These are phyloP conservation scores for Diplodia intermedia DNA, from an alignment of 2,329 filamentous ascomycete genomes.

Conservation along the genomic window DNA sequence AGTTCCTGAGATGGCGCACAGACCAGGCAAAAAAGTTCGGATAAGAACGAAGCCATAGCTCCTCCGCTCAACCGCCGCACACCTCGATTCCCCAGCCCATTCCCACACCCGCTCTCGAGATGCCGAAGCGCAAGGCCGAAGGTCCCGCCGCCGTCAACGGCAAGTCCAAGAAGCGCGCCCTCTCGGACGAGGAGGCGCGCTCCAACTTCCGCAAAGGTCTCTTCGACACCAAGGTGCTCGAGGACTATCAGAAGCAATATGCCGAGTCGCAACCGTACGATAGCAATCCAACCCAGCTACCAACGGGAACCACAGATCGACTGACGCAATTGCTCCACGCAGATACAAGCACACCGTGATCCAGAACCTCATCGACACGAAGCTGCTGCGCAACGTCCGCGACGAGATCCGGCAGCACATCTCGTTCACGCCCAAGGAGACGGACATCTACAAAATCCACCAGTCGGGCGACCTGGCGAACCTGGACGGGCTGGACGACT, in stretches of 20 bases:
- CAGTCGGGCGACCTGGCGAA: slow-evolving; percentile 98
- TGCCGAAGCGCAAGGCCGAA: slow-evolving; percentile 55
- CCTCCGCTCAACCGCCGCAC: slow-evolving; percentile 10
- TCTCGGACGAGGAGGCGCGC: slow-evolving; percentile 50
- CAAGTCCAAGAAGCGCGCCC: slow-evolving; percentile 52
- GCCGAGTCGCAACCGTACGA: slow-evolving; percentile 50
- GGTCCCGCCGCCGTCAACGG: slow-evolving; percentile 42
- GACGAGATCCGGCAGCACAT: slow-evolving; percentile 88
- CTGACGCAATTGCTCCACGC: slow-evolving; percentile 6
- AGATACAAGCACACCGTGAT: slow-evolving; percentile 95
- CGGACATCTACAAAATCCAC: slow-evolving; percentile 99
- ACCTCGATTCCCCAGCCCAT: not conserved
- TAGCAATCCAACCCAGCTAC: not conserved
- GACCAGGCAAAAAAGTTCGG: slow-evolving; percentile 30
- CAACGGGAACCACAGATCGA: not conserved
- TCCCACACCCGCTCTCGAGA: slow-evolving; percentile 1
- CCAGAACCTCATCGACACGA: slow-evolving; percentile 76
- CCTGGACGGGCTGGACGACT: slow-evolving; percentile 89
- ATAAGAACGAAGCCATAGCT: slow-evolving; percentile 28
- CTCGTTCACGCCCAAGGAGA: slow-evolving; percentile 97
- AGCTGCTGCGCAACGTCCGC: slow-evolving; percentile 84
- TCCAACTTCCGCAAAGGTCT: slow-evolving; percentile 49
- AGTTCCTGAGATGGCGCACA: slow-evolving; percentile 20
- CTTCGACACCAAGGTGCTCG: slow-evolving; percentile 47
- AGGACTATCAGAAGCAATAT: slow-evolving; percentile 47